A percentile compares a stretch with the other conserved stretches of the same genome.
Conservation (phyloP, 768 basidiomycete genomes). For the Termitomyces sp. region DNA sequence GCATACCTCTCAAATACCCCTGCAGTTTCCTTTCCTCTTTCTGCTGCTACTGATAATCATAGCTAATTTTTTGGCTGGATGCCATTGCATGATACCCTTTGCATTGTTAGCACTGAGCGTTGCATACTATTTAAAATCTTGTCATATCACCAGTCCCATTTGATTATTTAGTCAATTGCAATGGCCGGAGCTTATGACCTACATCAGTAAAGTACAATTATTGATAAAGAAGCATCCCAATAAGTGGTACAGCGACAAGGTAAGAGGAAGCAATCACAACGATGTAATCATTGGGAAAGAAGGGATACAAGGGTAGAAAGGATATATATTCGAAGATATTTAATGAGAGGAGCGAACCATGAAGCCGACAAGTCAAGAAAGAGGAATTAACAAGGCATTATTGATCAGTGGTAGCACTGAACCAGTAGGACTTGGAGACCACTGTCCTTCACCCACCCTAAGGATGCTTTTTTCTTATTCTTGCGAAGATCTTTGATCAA, state of each 20-base stretch:
- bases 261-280: too few species aligned
- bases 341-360: not conserved
- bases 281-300: too few species aligned
- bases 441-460: constrained; percentile 61
- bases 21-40: not conserved
- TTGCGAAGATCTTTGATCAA: constrained; percentile 59
- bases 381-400: not conserved
- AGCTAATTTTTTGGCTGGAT: not conserved
- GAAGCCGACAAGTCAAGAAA: not conserved
- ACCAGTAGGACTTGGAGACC: constrained; percentile 68
- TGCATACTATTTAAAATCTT: not conserved
- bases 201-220: too few species aligned
- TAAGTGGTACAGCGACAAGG: too few species aligned
- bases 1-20: not conserved
- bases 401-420: constrained; percentile 38
- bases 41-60: not conserved
- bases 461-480: constrained; percentile 40
- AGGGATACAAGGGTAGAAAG: too few species aligned
- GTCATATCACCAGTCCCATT: too few species aligned
- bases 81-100: not conserved
- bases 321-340: not conserved
- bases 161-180: too few species aligned
- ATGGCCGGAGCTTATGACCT: too few species aligned
- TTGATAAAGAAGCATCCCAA: too few species aligned
- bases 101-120: not conserved